Conservation (phyloP, 1,284 basidiomycete genomes). For the Clitocybe nebularis region DNA sequence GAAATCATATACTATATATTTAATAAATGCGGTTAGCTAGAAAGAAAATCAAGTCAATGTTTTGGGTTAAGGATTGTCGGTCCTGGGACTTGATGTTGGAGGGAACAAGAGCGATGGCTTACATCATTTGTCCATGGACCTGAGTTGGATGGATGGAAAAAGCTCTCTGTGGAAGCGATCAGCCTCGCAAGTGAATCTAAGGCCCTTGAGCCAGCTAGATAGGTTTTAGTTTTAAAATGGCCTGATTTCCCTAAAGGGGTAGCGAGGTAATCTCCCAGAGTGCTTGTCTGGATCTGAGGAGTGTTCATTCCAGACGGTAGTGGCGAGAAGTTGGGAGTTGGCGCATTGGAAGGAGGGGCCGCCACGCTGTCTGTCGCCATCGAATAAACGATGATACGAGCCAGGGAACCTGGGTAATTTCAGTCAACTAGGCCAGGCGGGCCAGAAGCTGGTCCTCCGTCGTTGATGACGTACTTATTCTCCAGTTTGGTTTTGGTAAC, state of each 20-base stretch:
- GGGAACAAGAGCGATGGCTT: constrained; percentile 31
- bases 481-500: constrained; percentile 64
- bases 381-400: constrained; percentile 86
- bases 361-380: constrained; percentile 76
- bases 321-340: constrained; percentile 64
- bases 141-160: constrained; percentile 81
- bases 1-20: constrained; percentile 85
- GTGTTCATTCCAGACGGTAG: constrained; percentile 58
- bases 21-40: constrained; percentile 79
- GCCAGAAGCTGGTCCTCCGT: not conserved
- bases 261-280: constrained; percentile 58
- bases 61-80: constrained; percentile 4
- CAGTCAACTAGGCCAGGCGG: constrained; percentile 5
- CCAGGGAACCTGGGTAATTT: constrained; percentile 63
- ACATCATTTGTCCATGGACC: constrained; percentile 70
- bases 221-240: constrained; percentile 43
- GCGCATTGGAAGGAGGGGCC: constrained; percentile 46
- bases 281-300: constrained; percentile 43
- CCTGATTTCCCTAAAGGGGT: constrained; percentile 46
- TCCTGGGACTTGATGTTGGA: not conserved
- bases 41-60: constrained; percentile 6
- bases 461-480: constrained; percentile 49
- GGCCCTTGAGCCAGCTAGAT: constrained; percentile 83
- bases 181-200: constrained; percentile 82
- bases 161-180: constrained; percentile 86